Evolutionary conservation across 441 rosid species (phyloP).

Genomic region (Pelargonium myrrhifolium): DNA sequence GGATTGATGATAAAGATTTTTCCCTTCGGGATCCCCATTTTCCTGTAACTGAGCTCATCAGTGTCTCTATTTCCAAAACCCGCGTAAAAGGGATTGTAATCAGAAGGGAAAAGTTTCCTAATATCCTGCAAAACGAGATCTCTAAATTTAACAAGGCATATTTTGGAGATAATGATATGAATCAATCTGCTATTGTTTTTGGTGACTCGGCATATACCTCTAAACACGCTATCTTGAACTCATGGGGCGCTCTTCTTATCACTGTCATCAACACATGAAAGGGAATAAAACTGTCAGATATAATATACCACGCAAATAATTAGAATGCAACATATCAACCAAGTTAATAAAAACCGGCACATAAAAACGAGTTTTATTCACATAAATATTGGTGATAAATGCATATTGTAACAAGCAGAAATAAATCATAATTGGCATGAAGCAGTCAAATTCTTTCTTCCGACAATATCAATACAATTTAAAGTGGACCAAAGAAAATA

Average conservation of each 20-base stretch:
- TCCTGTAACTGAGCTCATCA: constrained; percentile 75
- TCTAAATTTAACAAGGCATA: background rate
- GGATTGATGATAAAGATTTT: constrained; percentile 86
- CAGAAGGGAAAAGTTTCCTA: constrained; percentile 73
- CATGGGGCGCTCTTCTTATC: constrained; percentile 85
- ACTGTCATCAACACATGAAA: constrained; percentile 36
- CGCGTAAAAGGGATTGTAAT: constrained; percentile 83
- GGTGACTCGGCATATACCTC: constrained; percentile 39
- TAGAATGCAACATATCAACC: background rate
- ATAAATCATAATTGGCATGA: too few species aligned
- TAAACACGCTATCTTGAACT: constrained; percentile 83
- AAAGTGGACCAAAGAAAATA: too few species aligned
- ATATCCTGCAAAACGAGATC: constrained; percentile 49
- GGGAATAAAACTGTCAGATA: background rate
- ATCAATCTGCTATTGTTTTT: background rate
- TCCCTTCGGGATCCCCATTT: constrained; percentile 85
- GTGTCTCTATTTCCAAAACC: constrained; percentile 91
- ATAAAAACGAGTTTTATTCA: too few species aligned
- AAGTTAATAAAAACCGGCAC: background rate
- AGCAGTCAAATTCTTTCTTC: too few species aligned
- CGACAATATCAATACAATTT: too few species aligned
- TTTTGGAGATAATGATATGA: constrained; percentile 1
- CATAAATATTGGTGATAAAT: too few species aligned
- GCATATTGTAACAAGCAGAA: too few species aligned
- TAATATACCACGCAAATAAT: background rate